Percentiles rank a stretch among this genome's conserved stretches.
phyloP scores from a whole-genome alignment of 768 basidiomycete genomes.

The Tubosaeta brunneosetosa region DNA sequence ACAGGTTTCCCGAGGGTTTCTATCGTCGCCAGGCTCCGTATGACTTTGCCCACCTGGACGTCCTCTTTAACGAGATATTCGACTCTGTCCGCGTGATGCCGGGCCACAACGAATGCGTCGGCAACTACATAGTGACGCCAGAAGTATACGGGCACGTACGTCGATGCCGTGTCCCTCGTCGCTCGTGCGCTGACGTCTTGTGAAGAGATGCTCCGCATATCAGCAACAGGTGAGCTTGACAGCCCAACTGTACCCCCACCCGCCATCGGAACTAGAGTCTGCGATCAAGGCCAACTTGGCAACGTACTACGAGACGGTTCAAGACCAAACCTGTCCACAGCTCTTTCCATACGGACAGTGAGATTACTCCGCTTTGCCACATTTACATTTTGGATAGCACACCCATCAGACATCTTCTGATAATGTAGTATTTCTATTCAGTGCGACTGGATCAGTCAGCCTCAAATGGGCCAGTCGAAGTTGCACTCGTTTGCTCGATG shows the following conservation, averaged over 20 bases:
- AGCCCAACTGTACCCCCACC: slow-evolving; percentile 19
- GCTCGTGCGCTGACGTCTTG: neutral
- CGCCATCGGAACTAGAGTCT: slow-evolving; percentile 12
- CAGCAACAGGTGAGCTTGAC: slow-evolving; percentile 19
- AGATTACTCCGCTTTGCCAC: neutral
- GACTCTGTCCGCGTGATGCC: neutral
- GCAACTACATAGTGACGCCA: slow-evolving; percentile 11
- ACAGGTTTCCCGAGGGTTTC: slow-evolving; percentile 17
- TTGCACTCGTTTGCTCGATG: too few species aligned
- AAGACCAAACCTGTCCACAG: slow-evolving; percentile 9
- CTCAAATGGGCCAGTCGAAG: too few species aligned
- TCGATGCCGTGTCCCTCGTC: neutral
- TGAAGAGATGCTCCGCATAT: slow-evolving; percentile 17
- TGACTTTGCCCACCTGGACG: slow-evolving; percentile 8
- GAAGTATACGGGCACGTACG: slow-evolving; percentile 9
- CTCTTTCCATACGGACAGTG: slow-evolving; percentile 16
- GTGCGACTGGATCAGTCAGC: too few species aligned
- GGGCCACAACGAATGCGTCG: slow-evolving; percentile 15
- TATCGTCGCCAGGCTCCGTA: slow-evolving; percentile 10
- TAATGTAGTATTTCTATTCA: too few species aligned
- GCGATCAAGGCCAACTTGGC: slow-evolving; percentile 21
- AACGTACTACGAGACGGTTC: slow-evolving; percentile 10
- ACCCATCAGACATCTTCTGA: too few species aligned
- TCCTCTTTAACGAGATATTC: neutral
- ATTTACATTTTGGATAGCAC: too few species aligned